These are phyloP conservation scores for Nicotiana tomentosiformis DNA, from an alignment of 257 asterid species.

Conservation along the genomic window DNA sequence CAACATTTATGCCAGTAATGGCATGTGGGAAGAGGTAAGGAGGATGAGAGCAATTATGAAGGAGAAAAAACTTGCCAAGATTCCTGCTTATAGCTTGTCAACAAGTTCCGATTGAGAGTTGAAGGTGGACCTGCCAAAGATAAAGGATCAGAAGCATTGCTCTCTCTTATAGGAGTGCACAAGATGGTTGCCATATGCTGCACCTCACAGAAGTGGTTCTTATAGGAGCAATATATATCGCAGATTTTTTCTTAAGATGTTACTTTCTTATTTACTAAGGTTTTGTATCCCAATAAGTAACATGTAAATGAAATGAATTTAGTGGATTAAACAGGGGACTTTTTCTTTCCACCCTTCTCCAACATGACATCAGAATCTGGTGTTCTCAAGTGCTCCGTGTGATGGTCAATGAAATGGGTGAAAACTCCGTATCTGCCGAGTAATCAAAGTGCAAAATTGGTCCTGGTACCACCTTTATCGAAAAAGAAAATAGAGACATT, in stretches of 20 bases:
- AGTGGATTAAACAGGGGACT: background rate
- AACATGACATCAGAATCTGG: background rate
- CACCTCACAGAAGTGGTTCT: background rate
- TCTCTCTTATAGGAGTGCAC: background rate
- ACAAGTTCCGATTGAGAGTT: constrained; percentile 14
- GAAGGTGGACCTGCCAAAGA: background rate
- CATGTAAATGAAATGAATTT: background rate
- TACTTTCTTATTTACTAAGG: background rate
- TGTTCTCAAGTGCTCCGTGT: background rate
- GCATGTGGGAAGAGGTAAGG: constrained; percentile 76
- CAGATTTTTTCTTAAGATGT: background rate
- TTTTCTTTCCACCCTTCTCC: background rate
- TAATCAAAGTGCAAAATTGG: background rate
- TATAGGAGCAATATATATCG: background rate
- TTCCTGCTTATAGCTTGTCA: constrained; percentile 74
- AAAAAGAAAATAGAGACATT: background rate
- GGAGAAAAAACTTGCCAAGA: constrained; percentile 50
- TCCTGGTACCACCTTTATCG: background rate
- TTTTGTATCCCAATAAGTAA: background rate
- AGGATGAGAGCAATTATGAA: constrained; percentile 52
- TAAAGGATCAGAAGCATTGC: background rate
- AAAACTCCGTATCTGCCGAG: too few relatives aligned
- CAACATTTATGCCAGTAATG: constrained; percentile 74
- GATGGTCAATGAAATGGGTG: background rate
- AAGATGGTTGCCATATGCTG: background rate